Evolutionary conservation across 805 yeast species (phyloP), one percentile per base, ranked within the genome.

Genomic region (Nakazawaea peltata): DNA sequence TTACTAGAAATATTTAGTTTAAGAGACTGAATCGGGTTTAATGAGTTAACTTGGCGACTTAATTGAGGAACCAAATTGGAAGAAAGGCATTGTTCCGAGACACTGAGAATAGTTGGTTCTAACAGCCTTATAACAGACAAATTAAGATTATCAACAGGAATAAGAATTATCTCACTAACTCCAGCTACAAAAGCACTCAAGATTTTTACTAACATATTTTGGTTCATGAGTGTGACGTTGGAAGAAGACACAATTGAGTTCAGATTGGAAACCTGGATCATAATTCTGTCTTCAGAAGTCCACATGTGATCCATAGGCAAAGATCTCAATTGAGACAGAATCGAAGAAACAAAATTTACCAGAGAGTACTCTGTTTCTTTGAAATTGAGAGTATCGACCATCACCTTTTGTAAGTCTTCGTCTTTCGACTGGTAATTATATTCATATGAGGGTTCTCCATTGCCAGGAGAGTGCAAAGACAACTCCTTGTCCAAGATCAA

Each of bases 101-200:
- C 40, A 15, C 56, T 48, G 9, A 70, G 19, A 13, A 63, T 46
- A 6, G 67, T 48, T 3, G 67, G 63, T 21, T 41, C 13, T 32
- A 56, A 16, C 7, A 33, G 5, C 5, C 19, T 30, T 10, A 33
- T 15, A 19, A 25, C 8, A 10, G 33, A 16, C 41, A 43, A 18
- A 36, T 48, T 14, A 32, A 47, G 4, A 41, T 53, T 30, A 36
- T 45, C 5, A 42, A 46, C 14, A 41, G 42, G 14, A 32, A 39
- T 22, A 1, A 56, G 37, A 4, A 59, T 36, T 1, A 53, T 44
- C 14, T 54, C 36, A 2, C 45, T 36, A 11, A 64, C 42, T 21
- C 59, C 53, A 1, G 62, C 41, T 5, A 71, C 44, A 13, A 72
- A 50, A 1, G 65, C 62, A 15, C 64, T 50, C 34, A 71, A 50